Base-by-base conservation (phyloP, 768 basidiomycete genomes). In the Rhizopogon rudus region DNA sequence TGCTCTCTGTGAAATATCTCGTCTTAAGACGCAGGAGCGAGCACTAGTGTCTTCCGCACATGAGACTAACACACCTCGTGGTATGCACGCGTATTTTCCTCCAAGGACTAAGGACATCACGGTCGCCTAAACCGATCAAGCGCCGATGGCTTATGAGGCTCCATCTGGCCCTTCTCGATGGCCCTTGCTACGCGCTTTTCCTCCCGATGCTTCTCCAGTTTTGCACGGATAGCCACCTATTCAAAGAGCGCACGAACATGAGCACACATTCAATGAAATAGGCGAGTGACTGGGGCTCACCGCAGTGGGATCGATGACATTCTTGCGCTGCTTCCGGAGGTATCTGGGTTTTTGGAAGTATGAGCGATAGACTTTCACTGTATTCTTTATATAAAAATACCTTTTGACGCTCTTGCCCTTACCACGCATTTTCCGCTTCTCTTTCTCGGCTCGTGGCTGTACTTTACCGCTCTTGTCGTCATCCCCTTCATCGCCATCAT, bases 261-360 rank as follows among this genome's bases (percentile, higher is more conserved):
- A 37, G 41, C 16, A 40, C 20, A 22, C 0, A 3, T 51, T 1
- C 51, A 35, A 46, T 1, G 14, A 25, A 42, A 9, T 2, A 62
- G 52, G 62, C 29, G 33, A 29, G 12, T 6, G 5, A 40, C 14
- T 8, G 29, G 44, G 13, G 74, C 81, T 53, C 53, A 91, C 88
- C 22, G 81, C 78, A 22, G 80, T 78, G 22, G 92, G 91, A 67
- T 98, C 94, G 58, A 98, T 82, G 46, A 98, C 91, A 64, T 98
- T 97, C 77, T 95, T 93, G 67, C 92, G 83, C 71, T 96, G 90
- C 75, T 94, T 97, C 63, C 91, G 80, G 58, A 97, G 69, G 68
- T 84, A 89, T 44, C 81, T 82, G 50, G 28, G 13, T 48, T 48
- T 48, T 48, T 5, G 13, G 7, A 28, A 14, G 17, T 42, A 50